Conservation (phyloP, 106 monocot species). For the Dendrobium catenatum region DNA sequence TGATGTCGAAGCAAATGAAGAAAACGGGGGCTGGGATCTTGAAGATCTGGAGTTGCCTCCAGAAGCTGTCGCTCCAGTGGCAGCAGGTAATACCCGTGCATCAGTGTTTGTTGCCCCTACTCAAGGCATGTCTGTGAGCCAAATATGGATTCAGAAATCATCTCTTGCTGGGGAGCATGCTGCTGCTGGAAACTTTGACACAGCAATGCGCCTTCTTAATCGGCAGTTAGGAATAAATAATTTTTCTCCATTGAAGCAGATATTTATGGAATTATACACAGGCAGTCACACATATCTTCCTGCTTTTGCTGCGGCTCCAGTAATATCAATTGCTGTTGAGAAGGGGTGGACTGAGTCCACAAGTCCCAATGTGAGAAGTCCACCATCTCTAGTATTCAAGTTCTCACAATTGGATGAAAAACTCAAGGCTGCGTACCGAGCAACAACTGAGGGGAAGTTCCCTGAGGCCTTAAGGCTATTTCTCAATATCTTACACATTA, state of each 20-base stretch:
- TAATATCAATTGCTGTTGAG: conserved; percentile 39
- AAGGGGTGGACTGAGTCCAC: conserved; percentile 51
- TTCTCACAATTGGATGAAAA: conserved; percentile 52
- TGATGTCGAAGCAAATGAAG: conserved; percentile 24
- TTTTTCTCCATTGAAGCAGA: conserved; percentile 37
- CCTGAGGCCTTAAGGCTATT: conserved; percentile 45
- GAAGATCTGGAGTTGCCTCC: conserved; percentile 51
- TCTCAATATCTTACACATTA: conserved; percentile 42
- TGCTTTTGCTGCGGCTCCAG: conserved; percentile 29
- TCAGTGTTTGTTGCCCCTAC: conserved; percentile 41
- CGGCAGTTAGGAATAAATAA: conserved; percentile 56
- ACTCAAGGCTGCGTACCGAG: conserved; percentile 35
- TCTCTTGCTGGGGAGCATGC: conserved; percentile 55
- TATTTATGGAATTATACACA: conserved; percentile 39
- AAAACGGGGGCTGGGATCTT: conserved; percentile 56
- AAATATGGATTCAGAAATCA: conserved; percentile 66
- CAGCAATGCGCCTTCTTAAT: conserved; percentile 44
- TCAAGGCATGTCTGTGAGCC: conserved; percentile 51
- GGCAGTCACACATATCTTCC: conserved; percentile 45
- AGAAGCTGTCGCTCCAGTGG: conserved; percentile 32
- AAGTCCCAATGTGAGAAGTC: conserved; percentile 32
- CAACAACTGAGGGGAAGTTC: conserved; percentile 52
- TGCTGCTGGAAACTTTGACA: conserved; percentile 59
- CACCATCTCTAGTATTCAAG: conserved; percentile 44
- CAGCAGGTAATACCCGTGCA: conserved; percentile 16